Percentiles rank a stretch among this genome's conserved stretches.
Conservation (phyloP, 495 filamentous ascomycete species). For the Astrothelium subdiscretum region DNA sequence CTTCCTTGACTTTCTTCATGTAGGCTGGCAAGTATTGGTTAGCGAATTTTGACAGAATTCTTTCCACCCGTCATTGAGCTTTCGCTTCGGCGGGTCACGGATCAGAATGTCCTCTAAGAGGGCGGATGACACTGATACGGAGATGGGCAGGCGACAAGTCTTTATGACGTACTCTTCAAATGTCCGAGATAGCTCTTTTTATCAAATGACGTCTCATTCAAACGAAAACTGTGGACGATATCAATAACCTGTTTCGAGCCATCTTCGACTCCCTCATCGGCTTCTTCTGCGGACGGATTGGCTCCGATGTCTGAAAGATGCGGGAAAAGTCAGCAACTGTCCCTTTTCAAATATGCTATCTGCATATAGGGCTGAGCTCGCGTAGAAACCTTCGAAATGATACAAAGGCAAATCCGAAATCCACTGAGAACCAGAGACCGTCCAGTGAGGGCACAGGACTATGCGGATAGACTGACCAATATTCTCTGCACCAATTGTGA, state of each 20-base stretch:
- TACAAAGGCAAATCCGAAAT: not conserved
- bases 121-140: too few relatives aligned
- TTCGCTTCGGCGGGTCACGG: too few relatives aligned
- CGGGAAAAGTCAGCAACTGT: not conserved
- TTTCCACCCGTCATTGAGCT: too few relatives aligned
- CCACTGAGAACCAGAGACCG: not conserved
- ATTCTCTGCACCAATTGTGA: slow-evolving; percentile 60
- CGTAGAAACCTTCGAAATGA: not conserved
- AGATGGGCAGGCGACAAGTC: not conserved
- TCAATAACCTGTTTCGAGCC: slow-evolving; percentile 72
- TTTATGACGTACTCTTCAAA: slow-evolving; percentile 57
- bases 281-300: slow-evolving; percentile 92
- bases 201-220: slow-evolving; percentile 65
- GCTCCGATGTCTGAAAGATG: slow-evolving; percentile 64
- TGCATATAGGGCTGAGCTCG: too few relatives aligned
- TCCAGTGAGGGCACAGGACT: not conserved
- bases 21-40: slow-evolving; percentile 47
- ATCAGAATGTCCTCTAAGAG: too few relatives aligned
- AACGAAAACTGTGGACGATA: slow-evolving; percentile 83
- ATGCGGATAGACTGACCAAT: slow-evolving; percentile 46
- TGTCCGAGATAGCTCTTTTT: slow-evolving; percentile 71
- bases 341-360: not conserved
- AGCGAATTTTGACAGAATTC: not conserved
- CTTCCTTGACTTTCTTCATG: slow-evolving; percentile 72
- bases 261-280: slow-evolving; percentile 61